phyloP scores from a whole-genome alignment of 2,329 filamentous ascomycete species.

The Stagonosporopsis cucurbitacearum region DNA sequence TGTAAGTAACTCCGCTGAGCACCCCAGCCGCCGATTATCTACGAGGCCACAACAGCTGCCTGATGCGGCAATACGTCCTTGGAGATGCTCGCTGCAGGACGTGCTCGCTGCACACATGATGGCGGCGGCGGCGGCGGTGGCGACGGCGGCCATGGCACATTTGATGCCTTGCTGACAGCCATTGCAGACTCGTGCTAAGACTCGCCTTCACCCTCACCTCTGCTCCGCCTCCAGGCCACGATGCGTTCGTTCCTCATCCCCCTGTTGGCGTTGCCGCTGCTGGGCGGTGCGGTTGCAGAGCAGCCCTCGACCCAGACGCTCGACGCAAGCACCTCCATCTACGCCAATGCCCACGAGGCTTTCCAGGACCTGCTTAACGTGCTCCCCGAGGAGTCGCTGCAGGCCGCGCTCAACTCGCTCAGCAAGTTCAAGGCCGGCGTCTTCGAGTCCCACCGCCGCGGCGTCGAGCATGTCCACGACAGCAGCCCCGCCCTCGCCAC shows the following conservation, averaged over 20 bases:
- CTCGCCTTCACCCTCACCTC: neutral
- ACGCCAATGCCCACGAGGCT: slow-evolving; percentile 46
- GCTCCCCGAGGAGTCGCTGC: slow-evolving; percentile 66
- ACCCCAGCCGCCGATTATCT: slow-evolving; percentile 5
- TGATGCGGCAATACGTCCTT: slow-evolving; percentile 12
- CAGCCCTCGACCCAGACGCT: slow-evolving; percentile 26
- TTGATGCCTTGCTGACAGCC: slow-evolving; percentile 28
- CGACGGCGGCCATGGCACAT: too few relatives aligned
- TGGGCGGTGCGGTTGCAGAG: slow-evolving; percentile 30
- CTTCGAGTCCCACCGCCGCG: slow-evolving; percentile 68
- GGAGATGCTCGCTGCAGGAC: neutral
- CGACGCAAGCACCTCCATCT: slow-evolving; percentile 30
- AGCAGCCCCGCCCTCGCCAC: slow-evolving; percentile 68
- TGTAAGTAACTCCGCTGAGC: slow-evolving; percentile 16
- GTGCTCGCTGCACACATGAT: neutral
- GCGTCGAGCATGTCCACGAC: slow-evolving; percentile 67
- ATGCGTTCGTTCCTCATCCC: slow-evolving; percentile 44
- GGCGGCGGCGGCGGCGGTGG: neutral
- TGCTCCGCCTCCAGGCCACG: slow-evolving; percentile 12
- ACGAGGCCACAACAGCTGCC: slow-evolving; percentile 10
- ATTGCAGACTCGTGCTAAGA: slow-evolving; percentile 15
- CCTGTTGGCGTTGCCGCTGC: slow-evolving; percentile 42
- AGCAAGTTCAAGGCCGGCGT: slow-evolving; percentile 72
- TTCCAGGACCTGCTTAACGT: slow-evolving; percentile 64
- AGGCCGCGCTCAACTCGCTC: slow-evolving; percentile 69